Evolutionary conservation across 1,284 basidiomycete species (phyloP), one percentile per base, ranked within the genome.

Genomic region (Cerioporus squamosus): DNA sequence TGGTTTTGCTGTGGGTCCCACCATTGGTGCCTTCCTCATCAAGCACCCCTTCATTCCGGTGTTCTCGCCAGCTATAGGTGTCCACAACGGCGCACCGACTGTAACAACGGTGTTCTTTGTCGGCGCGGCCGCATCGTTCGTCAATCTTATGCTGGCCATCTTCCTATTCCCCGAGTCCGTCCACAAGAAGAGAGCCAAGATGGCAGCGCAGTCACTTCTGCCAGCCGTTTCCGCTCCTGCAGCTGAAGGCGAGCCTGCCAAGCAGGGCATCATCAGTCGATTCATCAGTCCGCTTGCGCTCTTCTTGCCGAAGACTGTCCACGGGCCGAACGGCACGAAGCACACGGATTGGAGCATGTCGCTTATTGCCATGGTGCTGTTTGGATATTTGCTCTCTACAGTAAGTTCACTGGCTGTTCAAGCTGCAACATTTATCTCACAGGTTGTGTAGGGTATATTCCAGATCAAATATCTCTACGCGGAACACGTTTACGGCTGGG

Each of bases 1-100:
- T 53, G 93, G 94, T 17, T 82, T 93, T 64, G 84, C 87, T 2
- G 61, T 89, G 12, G 91, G 93, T 0, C 91, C 94, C 3, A 78
- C 82, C 26, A 74, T 95, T 24, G 92, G 91, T 44, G 86, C 86
- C 7, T 84, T 84, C 74, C 71, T 94, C 51, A 90, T 95, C 67
- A 74, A 77, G 15, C 76, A 80, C 60, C 83, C 84, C 0, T 68
- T 77, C 18, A 74, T 77, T 23, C 81, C 83, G 0, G 67, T 76
- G 6, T 74, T 77, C 45, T 67, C 65, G 10, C 64, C 60, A 18
- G 61, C 66, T 31, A 56, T 58, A 61, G 61, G 66, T 4, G 47
- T 70, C 6, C 71, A 73, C 45, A 67, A 63, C 48, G 69, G 68
- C 17, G 64, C 65, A 15, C 70, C 66, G 26, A 68, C 69, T 1